phyloP scores from a whole-genome alignment of 2,329 filamentous ascomycete species.

The Graphilbum sp. region DNA sequence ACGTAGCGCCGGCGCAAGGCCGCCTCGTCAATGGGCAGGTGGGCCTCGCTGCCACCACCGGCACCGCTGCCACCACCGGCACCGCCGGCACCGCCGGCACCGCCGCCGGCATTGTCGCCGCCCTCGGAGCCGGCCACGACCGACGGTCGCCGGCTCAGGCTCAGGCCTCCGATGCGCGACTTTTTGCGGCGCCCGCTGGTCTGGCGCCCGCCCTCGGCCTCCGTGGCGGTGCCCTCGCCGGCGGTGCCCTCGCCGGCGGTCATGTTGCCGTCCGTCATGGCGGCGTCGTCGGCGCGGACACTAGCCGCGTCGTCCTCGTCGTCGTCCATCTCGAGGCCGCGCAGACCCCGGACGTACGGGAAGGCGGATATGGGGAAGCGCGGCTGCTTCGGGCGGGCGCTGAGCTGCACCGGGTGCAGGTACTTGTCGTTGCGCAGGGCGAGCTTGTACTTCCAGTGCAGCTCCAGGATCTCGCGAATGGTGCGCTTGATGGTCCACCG shows the following conservation, averaged over 20 bases:
- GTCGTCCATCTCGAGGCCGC: slow-evolving; percentile 62
- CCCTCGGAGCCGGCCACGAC: slow-evolving; percentile 21
- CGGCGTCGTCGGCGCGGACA: slow-evolving; percentile 17
- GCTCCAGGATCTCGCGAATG: slow-evolving; percentile 75
- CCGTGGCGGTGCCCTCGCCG: slow-evolving; percentile 50
- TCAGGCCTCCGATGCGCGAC: slow-evolving; percentile 28
- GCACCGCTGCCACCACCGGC: background rate
- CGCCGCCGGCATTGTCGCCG: slow-evolving; percentile 5
- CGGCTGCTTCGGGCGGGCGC: slow-evolving; percentile 62
- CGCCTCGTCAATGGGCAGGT: slow-evolving; percentile 33
- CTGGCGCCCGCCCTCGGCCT: slow-evolving; percentile 37
- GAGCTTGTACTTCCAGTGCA: slow-evolving; percentile 87
- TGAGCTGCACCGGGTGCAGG: slow-evolving; percentile 49
- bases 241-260: slow-evolving; percentile 34
- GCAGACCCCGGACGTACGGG: slow-evolving; percentile 70
- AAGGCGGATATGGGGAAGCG: slow-evolving; percentile 82
- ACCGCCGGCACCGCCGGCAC: too few species aligned
- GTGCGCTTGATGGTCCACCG: slow-evolving; percentile 85
- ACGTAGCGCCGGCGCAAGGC: slow-evolving; percentile 48
- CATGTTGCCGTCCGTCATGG: slow-evolving; percentile 11
- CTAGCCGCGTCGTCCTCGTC: slow-evolving; percentile 49
- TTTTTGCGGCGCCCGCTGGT: slow-evolving; percentile 22
- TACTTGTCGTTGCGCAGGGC: slow-evolving; percentile 73
- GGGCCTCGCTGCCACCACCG: slow-evolving; percentile 12
- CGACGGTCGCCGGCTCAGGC: slow-evolving; percentile 36